phyloP scores from a whole-genome alignment of 2,329 filamentous ascomycete genomes.

The Tympanopsis confertula region DNA sequence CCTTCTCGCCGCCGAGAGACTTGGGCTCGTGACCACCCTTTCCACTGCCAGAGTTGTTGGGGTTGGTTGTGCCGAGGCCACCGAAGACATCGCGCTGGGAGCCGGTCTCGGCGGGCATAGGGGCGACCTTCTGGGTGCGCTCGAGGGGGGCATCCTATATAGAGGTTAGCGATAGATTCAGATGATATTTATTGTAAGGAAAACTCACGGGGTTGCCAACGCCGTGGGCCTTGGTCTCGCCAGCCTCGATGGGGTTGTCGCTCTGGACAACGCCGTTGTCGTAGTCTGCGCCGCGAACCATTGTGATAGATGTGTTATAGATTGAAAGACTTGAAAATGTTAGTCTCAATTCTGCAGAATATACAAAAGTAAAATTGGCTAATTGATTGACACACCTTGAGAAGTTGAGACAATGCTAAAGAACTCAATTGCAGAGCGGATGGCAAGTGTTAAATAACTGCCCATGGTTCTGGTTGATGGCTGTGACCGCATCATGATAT shows the following conservation, averaged over 20 bases:
- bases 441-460: too few species aligned
- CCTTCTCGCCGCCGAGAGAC: constrained; percentile 19
- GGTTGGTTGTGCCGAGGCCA: constrained; percentile 12
- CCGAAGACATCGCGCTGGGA: constrained; percentile 12
- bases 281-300: constrained; percentile 25
- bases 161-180: neutral
- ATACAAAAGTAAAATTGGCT: too few species aligned
- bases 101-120: constrained; percentile 18
- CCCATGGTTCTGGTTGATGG: too few species aligned
- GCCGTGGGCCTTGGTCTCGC: constrained; percentile 19
- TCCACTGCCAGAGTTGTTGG: constrained; percentile 13
- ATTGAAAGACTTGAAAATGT: too few species aligned
- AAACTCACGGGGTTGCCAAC: constrained; percentile 12
- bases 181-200: neutral
- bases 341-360: too few species aligned
- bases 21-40: constrained; percentile 23
- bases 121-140: constrained; percentile 17
- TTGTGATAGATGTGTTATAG: constrained; percentile 8
- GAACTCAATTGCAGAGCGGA: too few species aligned
- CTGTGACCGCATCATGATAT: too few species aligned
- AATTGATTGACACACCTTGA: too few species aligned
- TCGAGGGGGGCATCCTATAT: constrained; percentile 10
- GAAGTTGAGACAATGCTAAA: too few species aligned
- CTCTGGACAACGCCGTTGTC: constrained; percentile 21
- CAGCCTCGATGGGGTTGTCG: constrained; percentile 23